Percentiles rank a stretch among this genome's conserved stretches.
Evolutionary conservation across 2,329 filamentous ascomycete species (phyloP).

Genomic region (Neonectria neomacrospora): DNA sequence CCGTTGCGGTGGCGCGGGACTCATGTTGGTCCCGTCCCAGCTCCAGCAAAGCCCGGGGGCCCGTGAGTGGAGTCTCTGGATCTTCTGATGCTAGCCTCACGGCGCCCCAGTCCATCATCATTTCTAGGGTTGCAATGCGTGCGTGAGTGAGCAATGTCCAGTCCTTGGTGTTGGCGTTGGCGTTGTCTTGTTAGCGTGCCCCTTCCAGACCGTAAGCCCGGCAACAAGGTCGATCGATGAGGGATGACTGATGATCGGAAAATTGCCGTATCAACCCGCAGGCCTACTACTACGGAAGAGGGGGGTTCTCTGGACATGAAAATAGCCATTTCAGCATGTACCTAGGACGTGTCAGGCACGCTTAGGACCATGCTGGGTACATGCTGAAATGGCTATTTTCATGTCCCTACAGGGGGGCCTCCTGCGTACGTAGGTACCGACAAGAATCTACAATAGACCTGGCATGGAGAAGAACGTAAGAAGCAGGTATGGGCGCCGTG

Average conservation of each 20-base stretch:
- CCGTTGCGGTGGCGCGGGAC: slow-evolving; percentile 1
- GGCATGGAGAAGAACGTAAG: not conserved
- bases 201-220: not conserved
- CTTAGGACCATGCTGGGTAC: too few relatives aligned
- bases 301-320: too few relatives aligned
- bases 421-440: too few relatives aligned
- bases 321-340: too few relatives aligned
- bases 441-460: not conserved
- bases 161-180: not conserved
- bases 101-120: not conserved
- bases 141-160: not conserved
- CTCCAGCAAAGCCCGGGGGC: not conserved
- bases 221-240: not conserved
- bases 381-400: too few relatives aligned
- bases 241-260: not conserved
- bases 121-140: not conserved
- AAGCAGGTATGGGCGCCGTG: not conserved
- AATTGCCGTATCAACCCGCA: too few relatives aligned
- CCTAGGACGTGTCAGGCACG: too few relatives aligned
- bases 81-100: not conserved
- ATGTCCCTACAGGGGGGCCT: too few relatives aligned
- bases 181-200: not conserved
- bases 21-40: slow-evolving; percentile 22
- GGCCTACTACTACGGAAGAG: too few relatives aligned
- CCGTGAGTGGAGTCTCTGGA: not conserved